Evolutionary conservation across 441 rosid genomes (phyloP), one percentile per base, ranked within the genome.

Genomic region (Populus hybrid): DNA sequence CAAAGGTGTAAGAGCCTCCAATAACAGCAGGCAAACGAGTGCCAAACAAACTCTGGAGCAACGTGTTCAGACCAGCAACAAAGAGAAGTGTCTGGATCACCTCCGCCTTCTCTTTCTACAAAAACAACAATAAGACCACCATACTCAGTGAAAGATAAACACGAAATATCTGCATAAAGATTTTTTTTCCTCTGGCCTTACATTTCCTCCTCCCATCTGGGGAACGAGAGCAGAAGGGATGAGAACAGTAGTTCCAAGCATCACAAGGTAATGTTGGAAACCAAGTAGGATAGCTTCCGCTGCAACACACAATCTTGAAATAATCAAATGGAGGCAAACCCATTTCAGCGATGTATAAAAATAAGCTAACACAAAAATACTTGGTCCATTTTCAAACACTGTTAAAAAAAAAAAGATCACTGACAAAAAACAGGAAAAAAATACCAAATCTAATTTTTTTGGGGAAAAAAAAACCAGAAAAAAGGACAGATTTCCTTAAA

Each of bases 171-270:
- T 46, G 26, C 36, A 18, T 77, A 21, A 79, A 18, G 54, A 34
- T 32, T 76, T 54, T 8, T 8, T n/a, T 46, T 69, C 73, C 66
- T 34, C 5, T 28, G 14, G 71, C 12, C 95, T 89, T 90, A 97
- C 99, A 85, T 93, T 92, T 89, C 98, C 88, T 78, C 99, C 99
- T 76, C 99, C 99, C 99, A 97, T 97, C 83, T 93, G 99, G 3
- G 99, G 99, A 74, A 97, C 99, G 32, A 97, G 97, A 75, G 97
- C 84, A 54, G 93, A 85, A 54, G 99, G 97, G 79, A 97, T 97
- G 81, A 97, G 77, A 86, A 97, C 99, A 11, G 94, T 85, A 0
- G 99, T 95, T 75, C 99, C 32, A 30, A 30, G 32, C 32, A 30
- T 30, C 32, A 30, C 32, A 30, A 30, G 32, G 32, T 30, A 30